Evolutionary conservation across 108 stramenopile genomes (phyloP).

Genomic region (Hondaea fermentalgiana): DNA sequence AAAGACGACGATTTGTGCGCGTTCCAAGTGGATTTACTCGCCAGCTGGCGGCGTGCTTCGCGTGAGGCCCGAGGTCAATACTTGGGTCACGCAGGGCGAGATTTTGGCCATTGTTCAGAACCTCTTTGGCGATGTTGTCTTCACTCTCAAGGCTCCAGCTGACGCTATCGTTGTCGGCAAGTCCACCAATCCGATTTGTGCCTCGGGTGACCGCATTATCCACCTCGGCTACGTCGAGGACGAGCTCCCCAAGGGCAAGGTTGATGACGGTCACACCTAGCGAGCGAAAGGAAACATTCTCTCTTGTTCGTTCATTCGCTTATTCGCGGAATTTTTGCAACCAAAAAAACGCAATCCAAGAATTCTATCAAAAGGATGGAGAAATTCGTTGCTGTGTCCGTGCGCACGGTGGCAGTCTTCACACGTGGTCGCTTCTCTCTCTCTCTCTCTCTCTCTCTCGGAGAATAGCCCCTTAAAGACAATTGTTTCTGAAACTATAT

Average conservation of each 20-base stretch:
- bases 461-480: too few species aligned
- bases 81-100: slow-evolving; percentile 21
- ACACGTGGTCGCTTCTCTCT: too few species aligned
- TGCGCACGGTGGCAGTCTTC: too few species aligned
- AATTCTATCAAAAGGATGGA: too few species aligned
- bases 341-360: too few species aligned
- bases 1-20: slow-evolving; percentile 11
- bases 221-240: slow-evolving; percentile 24
- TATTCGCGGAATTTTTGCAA: neutral
- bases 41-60: slow-evolving; percentile 18
- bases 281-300: too few species aligned
- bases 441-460: too few species aligned
- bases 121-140: slow-evolving; percentile 23
- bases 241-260: neutral
- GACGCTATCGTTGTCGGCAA: slow-evolving; percentile 28
- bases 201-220: slow-evolving; percentile 23
- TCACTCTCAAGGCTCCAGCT: neutral
- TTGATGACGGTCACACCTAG: neutral
- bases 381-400: too few species aligned
- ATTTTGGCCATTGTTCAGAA: slow-evolving; percentile 12
- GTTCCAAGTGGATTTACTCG: slow-evolving; percentile 28
- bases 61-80: slow-evolving; percentile 17
- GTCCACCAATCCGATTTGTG: slow-evolving; percentile 19
- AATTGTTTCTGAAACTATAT: too few species aligned
- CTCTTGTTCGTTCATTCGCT: neutral